These are phyloP conservation scores for Plenodomus lindquistii DNA, from an alignment of 2,329 filamentous ascomycete genomes.

Conservation along the genomic window DNA sequence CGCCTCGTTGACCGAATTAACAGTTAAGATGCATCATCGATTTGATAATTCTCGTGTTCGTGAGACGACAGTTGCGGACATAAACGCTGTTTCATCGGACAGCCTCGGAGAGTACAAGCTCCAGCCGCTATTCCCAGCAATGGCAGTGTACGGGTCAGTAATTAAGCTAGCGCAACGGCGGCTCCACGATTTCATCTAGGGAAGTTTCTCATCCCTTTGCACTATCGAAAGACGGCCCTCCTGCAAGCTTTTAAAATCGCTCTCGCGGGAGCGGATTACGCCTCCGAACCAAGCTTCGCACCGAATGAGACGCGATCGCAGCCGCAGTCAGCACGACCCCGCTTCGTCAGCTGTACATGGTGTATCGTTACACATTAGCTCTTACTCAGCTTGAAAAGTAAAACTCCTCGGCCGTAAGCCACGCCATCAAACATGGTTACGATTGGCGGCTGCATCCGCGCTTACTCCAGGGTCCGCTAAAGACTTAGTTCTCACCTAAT, in stretches of 20 bases:
- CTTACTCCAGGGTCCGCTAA: background rate
- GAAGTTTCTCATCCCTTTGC: background rate
- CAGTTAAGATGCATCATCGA: no score
- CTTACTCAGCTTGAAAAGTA: background rate
- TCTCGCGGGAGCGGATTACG: background rate
- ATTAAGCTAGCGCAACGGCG: constrained; percentile 3
- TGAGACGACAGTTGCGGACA: no score
- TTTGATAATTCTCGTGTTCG: no score
- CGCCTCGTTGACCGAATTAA: no score
- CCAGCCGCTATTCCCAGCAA: background rate
- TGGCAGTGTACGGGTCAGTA: constrained; percentile 3
- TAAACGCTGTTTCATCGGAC: background rate
- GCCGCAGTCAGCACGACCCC: background rate
- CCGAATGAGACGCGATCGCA: background rate
- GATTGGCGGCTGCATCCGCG: constrained; percentile 15
- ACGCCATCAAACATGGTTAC: constrained; percentile 16
- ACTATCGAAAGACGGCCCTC: constrained; percentile 5
- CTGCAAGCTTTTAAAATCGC: constrained; percentile 10
- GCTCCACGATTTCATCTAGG: background rate
- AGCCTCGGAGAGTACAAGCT: background rate
- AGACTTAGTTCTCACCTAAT: background rate
- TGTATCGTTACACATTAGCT: background rate
- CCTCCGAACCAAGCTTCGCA: background rate
- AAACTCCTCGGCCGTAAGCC: constrained; percentile 1
- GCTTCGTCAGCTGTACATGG: background rate